A percentile compares a stretch with the other conserved stretches of the same genome.
Evolutionary conservation across 805 yeast genomes (phyloP).

Genomic region (Sugiyamaella floridensis): DNA sequence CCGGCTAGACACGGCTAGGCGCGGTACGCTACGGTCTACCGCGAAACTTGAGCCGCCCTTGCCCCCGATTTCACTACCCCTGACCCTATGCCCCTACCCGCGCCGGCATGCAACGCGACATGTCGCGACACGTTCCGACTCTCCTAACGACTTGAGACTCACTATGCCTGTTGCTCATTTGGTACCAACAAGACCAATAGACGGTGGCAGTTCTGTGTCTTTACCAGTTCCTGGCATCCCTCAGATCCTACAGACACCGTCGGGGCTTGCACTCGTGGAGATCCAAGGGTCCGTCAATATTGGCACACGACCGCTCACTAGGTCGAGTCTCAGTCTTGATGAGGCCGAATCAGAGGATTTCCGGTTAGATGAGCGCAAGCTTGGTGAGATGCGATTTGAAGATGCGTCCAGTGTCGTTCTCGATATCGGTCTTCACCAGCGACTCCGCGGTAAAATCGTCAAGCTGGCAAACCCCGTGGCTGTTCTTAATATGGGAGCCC

Average conservation of each 20-base stretch:
- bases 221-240: slow-evolving; percentile 5
- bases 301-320: slow-evolving; percentile 16
- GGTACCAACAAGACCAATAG: not conserved
- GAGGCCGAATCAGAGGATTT: not conserved
- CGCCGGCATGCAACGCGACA: too few relatives aligned
- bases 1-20: too few relatives aligned
- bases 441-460: slow-evolving; percentile 18
- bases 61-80: too few relatives aligned
- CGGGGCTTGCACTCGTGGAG: slow-evolving; percentile 20
- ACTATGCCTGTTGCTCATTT: slow-evolving; percentile 2
- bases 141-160: not conserved
- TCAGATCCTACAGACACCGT: slow-evolving; percentile 16
- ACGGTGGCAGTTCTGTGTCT: not conserved
- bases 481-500: slow-evolving; percentile 10
- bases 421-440: slow-evolving; percentile 20
- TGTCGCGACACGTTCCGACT: too few relatives aligned
- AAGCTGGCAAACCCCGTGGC: slow-evolving; percentile 20
- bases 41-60: too few relatives aligned
- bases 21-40: too few relatives aligned
- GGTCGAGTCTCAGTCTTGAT: slow-evolving; percentile 13
- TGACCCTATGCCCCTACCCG: too few relatives aligned
- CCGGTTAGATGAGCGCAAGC: not conserved
- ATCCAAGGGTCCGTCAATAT: slow-evolving; percentile 21
- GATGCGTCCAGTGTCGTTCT: slow-evolving; percentile 10
- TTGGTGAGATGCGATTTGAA: slow-evolving; percentile 15